phyloP scores from a whole-genome alignment of 1,284 basidiomycete genomes.

The Moniliophthora roreri region DNA sequence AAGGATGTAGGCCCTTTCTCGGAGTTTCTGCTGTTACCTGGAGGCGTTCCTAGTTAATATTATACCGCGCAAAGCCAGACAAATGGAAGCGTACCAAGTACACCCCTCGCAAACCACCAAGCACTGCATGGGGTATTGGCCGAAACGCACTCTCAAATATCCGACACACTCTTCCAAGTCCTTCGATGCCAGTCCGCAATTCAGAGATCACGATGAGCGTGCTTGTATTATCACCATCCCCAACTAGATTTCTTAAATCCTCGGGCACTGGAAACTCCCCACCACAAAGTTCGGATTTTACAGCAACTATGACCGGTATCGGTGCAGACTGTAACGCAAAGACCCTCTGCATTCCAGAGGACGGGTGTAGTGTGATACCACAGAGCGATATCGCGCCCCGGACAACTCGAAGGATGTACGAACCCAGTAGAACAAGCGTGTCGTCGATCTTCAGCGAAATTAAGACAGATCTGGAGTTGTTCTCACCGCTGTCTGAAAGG shows the following conservation, averaged over 20 bases:
- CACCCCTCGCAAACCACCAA: constrained; percentile 45
- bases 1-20: constrained; percentile 45
- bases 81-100: constrained; percentile 48
- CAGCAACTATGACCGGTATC: constrained; percentile 51
- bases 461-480: constrained; percentile 26
- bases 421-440: constrained; percentile 59
- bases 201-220: constrained; percentile 56
- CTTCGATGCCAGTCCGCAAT: constrained; percentile 57
- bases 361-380: constrained; percentile 41
- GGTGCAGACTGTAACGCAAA: constrained; percentile 71
- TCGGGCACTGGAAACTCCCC: constrained; percentile 27
- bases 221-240: constrained; percentile 19
- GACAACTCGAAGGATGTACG: constrained; percentile 53
- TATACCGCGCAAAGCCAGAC: background rate
- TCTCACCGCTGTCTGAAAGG: constrained; percentile 13
- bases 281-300: constrained; percentile 18
- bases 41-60: background rate
- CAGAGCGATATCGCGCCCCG: constrained; percentile 52
- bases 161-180: constrained; percentile 59
- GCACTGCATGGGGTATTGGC: constrained; percentile 32
- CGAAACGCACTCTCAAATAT: constrained; percentile 61
- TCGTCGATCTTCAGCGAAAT: constrained; percentile 45
- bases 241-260: constrained; percentile 20
- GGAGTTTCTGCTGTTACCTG: constrained; percentile 36
- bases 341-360: constrained; percentile 38